phyloP scores from a whole-genome alignment of 331 rosid genomes.

The Dryas integrifolia region DNA sequence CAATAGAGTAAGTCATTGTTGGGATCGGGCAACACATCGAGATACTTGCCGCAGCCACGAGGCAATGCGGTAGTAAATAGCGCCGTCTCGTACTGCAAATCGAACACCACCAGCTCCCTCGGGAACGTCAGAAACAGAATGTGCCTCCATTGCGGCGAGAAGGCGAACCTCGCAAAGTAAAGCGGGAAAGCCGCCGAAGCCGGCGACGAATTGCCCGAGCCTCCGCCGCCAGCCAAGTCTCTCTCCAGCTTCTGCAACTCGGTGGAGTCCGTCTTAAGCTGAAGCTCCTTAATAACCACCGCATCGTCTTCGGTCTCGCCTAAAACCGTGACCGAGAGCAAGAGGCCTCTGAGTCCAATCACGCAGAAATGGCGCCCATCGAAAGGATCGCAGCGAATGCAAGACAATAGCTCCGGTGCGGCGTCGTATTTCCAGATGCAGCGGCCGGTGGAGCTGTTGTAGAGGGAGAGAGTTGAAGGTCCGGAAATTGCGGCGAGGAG shows the following conservation, averaged over 20 bases:
- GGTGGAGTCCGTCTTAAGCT: slow-evolving; percentile 53
- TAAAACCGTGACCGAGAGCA: slow-evolving; percentile 51
- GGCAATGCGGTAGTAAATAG: slow-evolving; percentile 62
- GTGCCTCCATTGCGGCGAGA: slow-evolving; percentile 81
- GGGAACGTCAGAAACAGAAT: slow-evolving; percentile 77
- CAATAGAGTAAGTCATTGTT: slow-evolving; percentile 71
- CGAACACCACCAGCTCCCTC: slow-evolving; percentile 81
- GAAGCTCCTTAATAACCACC: slow-evolving; percentile 60
- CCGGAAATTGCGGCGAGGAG: slow-evolving; percentile 72
- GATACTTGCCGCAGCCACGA: slow-evolving; percentile 86
- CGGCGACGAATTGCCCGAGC: slow-evolving; percentile 33
- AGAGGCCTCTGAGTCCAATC: slow-evolving; percentile 71
- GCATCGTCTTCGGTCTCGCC: slow-evolving; percentile 69
- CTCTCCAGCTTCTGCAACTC: slow-evolving; percentile 72
- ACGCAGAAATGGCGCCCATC: slow-evolving; percentile 81
- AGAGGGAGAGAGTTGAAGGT: slow-evolving; percentile 64
- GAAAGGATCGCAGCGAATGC: slow-evolving; percentile 85
- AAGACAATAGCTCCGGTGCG: slow-evolving; percentile 60
- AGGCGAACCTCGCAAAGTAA: slow-evolving; percentile 49
- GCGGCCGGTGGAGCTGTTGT: slow-evolving; percentile 58
- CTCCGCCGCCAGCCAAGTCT: slow-evolving; percentile 39
- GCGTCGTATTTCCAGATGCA: slow-evolving; percentile 93
- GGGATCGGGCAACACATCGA: slow-evolving; percentile 81
- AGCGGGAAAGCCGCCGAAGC: slow-evolving; percentile 65
- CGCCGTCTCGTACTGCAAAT: slow-evolving; percentile 71